Base-by-base conservation (phyloP, 1,284 basidiomycete genomes). In the Ustilago cynodontis region DNA sequence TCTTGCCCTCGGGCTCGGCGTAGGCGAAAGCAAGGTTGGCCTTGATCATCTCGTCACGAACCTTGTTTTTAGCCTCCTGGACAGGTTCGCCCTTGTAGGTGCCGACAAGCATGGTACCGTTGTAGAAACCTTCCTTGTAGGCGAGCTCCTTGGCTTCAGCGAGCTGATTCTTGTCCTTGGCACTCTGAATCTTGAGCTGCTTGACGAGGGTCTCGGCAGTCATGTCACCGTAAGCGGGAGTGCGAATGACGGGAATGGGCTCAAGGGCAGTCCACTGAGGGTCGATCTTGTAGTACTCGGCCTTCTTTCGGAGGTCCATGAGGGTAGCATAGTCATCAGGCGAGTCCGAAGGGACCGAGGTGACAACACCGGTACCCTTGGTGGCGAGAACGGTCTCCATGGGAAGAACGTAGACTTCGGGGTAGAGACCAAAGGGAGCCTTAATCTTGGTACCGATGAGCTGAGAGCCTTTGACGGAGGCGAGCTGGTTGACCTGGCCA, bases 291-390 rank as follows among this genome's bases (percentile, higher is more conserved):
- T 97, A 99, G 88, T 93, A 97, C 71, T 95, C 94, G 62, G 96
- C 91, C 88, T 99, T 99, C 88, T 98, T 99, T 85, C 93, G 93
- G 51, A 99, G 89, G 84, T 99, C 96, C 85, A 91, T 92, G 63
- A 94, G 89, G 7, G 93, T 97, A 77, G 92, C 91, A 86, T 91
- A 98, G 87, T 99, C 97, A 86, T 99, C 97, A 28, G 97, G 97
- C 16, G 97, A 99, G 87, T 99, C 97, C 14, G 96, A 97, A 0
- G 97, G 95, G 11, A 98, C 95, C 56, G 94, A 99, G 2, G 95
- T 98, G 79, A 99, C 97, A 41, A 99, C 95, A 82, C 97, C 97
- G 24, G 96, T 99, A 84, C 97, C 97, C 89, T 99, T 99, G 80
- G 93, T 96, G 26, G 95, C 90, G 60, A 98, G 90, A 54, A 99